A percentile compares a stretch with the other conserved stretches of the same genome.
Evolutionary conservation across 345 rosid species (phyloP).

Genomic region (Eucalyptus coolabah): DNA sequence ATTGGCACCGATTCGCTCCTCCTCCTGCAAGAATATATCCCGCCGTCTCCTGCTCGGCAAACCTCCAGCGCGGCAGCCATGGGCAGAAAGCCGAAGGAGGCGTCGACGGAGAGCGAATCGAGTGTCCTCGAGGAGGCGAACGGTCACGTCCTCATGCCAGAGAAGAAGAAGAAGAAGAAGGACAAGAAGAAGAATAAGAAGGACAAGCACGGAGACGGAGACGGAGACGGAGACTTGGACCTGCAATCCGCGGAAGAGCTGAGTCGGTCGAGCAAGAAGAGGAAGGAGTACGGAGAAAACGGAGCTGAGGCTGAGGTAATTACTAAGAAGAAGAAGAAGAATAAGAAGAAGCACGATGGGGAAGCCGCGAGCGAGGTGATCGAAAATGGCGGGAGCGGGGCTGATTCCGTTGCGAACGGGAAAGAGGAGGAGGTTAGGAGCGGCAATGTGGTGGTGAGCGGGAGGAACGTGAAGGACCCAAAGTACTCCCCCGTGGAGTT

Average conservation of each 20-base stretch:
- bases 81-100: conserved; percentile 19
- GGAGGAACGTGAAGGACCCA: conserved; percentile 41
- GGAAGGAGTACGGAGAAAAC: not conserved
- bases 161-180: conserved; percentile 9
- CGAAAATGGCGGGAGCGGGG: not conserved
- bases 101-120: conserved; percentile 3
- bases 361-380: conserved; percentile 1
- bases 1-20: not conserved
- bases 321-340: conserved; percentile 3
- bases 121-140: not conserved
- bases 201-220: conserved; percentile 15
- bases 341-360: conserved; percentile 12
- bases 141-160: not conserved
- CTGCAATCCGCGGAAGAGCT: not conserved
- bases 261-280: not conserved
- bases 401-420: not conserved
- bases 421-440: conserved; percentile 12
- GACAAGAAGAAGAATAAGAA: conserved; percentile 24
- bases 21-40: too few species aligned
- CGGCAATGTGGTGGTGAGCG: conserved; percentile 48
- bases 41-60: not conserved
- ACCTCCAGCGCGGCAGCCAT: not conserved
- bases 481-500: conserved; percentile 48
- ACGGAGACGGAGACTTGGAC: not conserved
- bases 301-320: not conserved